These are phyloP conservation scores for Boletus sp. DNA, from an alignment of 1,284 basidiomycete genomes.

Conservation along the genomic window DNA sequence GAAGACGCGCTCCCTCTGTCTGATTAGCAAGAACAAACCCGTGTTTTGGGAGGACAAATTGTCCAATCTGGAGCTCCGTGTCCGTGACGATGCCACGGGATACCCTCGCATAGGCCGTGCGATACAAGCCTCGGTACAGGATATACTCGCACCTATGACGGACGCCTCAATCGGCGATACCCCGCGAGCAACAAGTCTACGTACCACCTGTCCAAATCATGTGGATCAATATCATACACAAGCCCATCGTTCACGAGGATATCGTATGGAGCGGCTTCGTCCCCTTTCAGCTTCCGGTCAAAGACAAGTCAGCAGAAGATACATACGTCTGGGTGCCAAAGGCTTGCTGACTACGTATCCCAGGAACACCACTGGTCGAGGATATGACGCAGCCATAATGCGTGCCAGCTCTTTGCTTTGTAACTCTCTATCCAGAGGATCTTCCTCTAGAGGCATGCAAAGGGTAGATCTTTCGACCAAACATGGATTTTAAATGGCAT, in stretches of 20 bases:
- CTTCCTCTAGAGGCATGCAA: slow-evolving; percentile 58
- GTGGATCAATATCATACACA: slow-evolving; percentile 73
- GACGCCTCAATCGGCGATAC: not conserved
- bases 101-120: slow-evolving; percentile 72
- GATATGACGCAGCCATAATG: slow-evolving; percentile 73
- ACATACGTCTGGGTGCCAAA: slow-evolving; percentile 65
- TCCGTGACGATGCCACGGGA: slow-evolving; percentile 73
- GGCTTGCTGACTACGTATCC: slow-evolving; percentile 86
- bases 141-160: slow-evolving; percentile 84
- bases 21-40: slow-evolving; percentile 57
- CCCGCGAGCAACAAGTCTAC: slow-evolving; percentile 11
- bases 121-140: slow-evolving; percentile 77
- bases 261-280: slow-evolving; percentile 77
- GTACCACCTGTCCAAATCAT: slow-evolving; percentile 72
- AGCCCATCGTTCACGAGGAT: slow-evolving; percentile 74
- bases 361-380: slow-evolving; percentile 81
- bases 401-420: slow-evolving; percentile 82
- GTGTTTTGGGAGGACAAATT: slow-evolving; percentile 71
- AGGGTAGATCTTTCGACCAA: not conserved
- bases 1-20: slow-evolving; percentile 61
- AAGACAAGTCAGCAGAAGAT: not conserved
- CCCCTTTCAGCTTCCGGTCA: slow-evolving; percentile 11
- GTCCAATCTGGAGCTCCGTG: slow-evolving; percentile 77
- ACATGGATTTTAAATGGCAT: not conserved
- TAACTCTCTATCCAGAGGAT: slow-evolving; percentile 83